Base-by-base conservation (phyloP, 2,329 filamentous ascomycete genomes). In the Diaporthe longicolla region DNA sequence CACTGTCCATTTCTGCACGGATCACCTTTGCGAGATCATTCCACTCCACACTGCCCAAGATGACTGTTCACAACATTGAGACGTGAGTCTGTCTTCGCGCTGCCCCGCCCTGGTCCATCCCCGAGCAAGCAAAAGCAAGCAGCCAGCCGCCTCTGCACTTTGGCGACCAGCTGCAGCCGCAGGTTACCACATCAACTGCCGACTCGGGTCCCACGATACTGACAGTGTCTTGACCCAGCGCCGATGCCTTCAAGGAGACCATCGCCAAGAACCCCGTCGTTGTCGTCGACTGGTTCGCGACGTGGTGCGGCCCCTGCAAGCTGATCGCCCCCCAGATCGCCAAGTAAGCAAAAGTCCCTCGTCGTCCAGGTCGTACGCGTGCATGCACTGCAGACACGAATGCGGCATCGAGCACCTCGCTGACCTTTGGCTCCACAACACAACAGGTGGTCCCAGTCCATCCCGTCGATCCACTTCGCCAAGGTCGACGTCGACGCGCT, bases 301-400 rank as follows among this genome's bases (percentile, higher is more conserved):
- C 87, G 76, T 98, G 95, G 95, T 98, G 96, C 87, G 95, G 95
- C 75, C 96, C 96, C 75, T 98, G 96, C 93, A 98, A 95, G 88
- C 89, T 92, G 79, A 97, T 98, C 80, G 91, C 95, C 24, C 96
- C 95, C 74, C 84, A 91, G 76, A 87, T 98, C 73, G 89, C 88
- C 79, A 88, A 92, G 89, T 93, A 84, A 82, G 90, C 40, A 40
- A 52, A 32, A 43, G 37, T 57, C 70, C 40, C 9, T 66, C 21
- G 59, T 69, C 74, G 75, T 78, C 77, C 66, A 29, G 48, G n/a
- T 52, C 45, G 10, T 37, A n/a, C 45, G 21, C 45, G 19, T 37
- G 37, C 37, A 50, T 48, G 43, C 45, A 50, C 7, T n/a, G 21
- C 19, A n/a, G 21, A 50, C 24, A 57, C 37, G 4, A 32, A 21